Base-by-base conservation (phyloP, 257 asterid genomes). In the Marsdenia floribunda region DNA sequence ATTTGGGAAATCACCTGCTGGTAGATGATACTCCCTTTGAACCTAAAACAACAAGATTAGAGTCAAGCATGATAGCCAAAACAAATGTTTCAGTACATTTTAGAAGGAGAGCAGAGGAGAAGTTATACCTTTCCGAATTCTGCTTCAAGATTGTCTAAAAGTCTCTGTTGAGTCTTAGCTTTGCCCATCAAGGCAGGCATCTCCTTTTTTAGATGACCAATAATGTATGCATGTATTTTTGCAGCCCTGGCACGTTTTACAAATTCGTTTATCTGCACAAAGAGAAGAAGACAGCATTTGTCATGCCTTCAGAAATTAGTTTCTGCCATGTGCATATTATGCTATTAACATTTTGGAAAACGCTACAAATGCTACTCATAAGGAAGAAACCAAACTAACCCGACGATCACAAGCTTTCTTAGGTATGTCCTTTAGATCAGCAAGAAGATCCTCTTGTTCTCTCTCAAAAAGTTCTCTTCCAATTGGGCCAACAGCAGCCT, bases 111-210 rank as follows among this genome's bases (percentile, higher is more conserved):
- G 7, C 18, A 19, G 68, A 57, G 26, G 9, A 58, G 64, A 29
- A 63, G 10, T 29, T 29, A 77, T 29, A 89, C 98, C 97, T 94
- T 94, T 11, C 86, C 96, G 10, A 94, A 94, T 77, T 88, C 98
- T 24, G 82, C 88, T 16, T 80, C 77, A 26, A 94, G 88, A 77
- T 92, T 89, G 75, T 94, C 97, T 11, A 92, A 78, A 75, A 94
- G 97, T 81, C 81, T 92, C 82, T 94, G 97, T 73, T 94, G 98
- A 21, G 97, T 60, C 88, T 94, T 92, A 37, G 97, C 90, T 81
- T 94, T 94, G 73, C 98, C 98, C 87, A 94, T 90, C 97, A 94
- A 88, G 46, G 93, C 93, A 76, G 98, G 98, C 98, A 94, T 94
- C 79, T 92, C 97, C 79, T 82, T 89, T 82, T 79, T 94, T 50